These are phyloP conservation scores for Pelargonium citronellum DNA, from an alignment of 441 rosid genomes.

Conservation along the genomic window DNA sequence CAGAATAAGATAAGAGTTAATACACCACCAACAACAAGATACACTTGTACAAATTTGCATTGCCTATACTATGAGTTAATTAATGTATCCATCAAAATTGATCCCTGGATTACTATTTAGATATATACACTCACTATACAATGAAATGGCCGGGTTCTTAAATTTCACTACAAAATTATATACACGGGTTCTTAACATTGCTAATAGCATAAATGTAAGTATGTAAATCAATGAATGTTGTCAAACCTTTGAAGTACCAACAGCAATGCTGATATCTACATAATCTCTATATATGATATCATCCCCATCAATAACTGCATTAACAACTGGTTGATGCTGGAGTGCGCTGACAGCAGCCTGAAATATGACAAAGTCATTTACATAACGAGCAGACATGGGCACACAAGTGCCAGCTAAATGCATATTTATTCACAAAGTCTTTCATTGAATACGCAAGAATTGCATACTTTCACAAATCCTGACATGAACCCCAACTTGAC, in stretches of 20 bases:
- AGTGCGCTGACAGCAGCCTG: conserved; percentile 98
- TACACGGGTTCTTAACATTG: too few relatives aligned
- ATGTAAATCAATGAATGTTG: conserved; percentile 10
- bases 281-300: conserved; percentile 96
- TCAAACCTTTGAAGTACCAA: conserved; percentile 91
- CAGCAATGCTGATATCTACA: conserved; percentile 87
- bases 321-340: conserved; percentile 87
- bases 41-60: too few relatives aligned
- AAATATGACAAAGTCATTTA: conserved; percentile 16
- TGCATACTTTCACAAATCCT: conserved; percentile 77
- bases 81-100: too few relatives aligned
- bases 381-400: conserved; percentile 7
- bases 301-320: conserved; percentile 96
- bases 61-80: too few relatives aligned
- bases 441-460: conserved; percentile 7
- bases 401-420: not conserved
- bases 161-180: not conserved
- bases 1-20: not conserved
- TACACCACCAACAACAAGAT: not conserved
- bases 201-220: not conserved
- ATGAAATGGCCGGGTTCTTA: not conserved
- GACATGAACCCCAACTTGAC: conserved; percentile 96
- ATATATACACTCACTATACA: not conserved
- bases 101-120: too few relatives aligned
- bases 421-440: not conserved